Percentiles rank a stretch among this genome's conserved stretches.
These are phyloP conservation scores for Eremothecium coryli DNA, from an alignment of 1,139 yeast genomes.

Conservation along the genomic window DNA sequence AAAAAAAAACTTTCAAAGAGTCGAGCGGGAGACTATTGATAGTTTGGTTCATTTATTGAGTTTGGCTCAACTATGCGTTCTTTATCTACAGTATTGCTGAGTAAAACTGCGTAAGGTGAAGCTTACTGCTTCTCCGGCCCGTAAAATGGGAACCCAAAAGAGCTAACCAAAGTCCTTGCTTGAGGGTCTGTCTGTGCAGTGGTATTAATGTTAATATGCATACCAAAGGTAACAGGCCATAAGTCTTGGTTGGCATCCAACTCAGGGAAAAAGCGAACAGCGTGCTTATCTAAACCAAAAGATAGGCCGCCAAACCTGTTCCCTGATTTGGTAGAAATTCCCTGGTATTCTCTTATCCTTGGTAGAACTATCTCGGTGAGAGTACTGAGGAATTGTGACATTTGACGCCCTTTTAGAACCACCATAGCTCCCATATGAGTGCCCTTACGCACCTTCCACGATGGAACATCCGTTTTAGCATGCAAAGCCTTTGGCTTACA, in stretches of 20 bases:
- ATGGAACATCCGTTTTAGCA: slow-evolving; percentile 72
- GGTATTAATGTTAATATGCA: slow-evolving; percentile 79
- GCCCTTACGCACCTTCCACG: slow-evolving; percentile 83
- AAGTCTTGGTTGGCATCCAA: slow-evolving; percentile 83
- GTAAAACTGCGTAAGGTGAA: too few relatives aligned
- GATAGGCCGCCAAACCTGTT: slow-evolving; percentile 80
- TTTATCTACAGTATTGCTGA: too few relatives aligned
- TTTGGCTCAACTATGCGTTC: too few relatives aligned
- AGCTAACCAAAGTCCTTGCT: slow-evolving; percentile 80
- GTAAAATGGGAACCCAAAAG: slow-evolving; percentile 72
- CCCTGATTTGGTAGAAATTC: slow-evolving; percentile 69
- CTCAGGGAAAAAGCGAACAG: slow-evolving; percentile 82
- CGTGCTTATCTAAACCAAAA: slow-evolving; percentile 73
- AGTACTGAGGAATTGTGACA: slow-evolving; percentile 79
- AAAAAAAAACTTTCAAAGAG: slow-evolving; percentile 1
- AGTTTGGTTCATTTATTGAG: too few relatives aligned
- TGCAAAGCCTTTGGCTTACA: slow-evolving; percentile 66
- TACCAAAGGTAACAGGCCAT: slow-evolving; percentile 81
- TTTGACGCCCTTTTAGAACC: slow-evolving; percentile 66
- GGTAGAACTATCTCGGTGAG: slow-evolving; percentile 89
- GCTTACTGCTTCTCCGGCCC: too few relatives aligned
- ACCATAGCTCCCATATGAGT: slow-evolving; percentile 89
- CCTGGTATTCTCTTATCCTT: slow-evolving; percentile 78
- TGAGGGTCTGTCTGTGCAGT: slow-evolving; percentile 85
- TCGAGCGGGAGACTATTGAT: too few relatives aligned